Base-by-base conservation (phyloP, 2,329 filamentous ascomycete species). In the Talaromyces sp. region DNA sequence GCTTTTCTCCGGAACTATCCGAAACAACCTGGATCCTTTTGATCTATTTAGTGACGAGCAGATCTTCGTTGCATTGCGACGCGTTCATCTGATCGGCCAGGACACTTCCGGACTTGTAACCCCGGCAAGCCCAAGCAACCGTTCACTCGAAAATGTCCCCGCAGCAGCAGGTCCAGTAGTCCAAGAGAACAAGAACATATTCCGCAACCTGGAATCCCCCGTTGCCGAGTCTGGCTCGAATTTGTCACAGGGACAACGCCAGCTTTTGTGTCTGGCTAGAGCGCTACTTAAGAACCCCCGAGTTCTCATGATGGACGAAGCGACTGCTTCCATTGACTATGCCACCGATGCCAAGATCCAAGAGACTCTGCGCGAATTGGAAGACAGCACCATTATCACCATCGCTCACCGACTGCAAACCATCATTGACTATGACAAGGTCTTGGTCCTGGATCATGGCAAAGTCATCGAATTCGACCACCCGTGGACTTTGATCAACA, bases 261-360 rank as follows among this genome's bases (percentile, higher is more conserved):
- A 99, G 76, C 88, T 99, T 9, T 82, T 99, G 61, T 99, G 95
- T 73, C 86, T 99, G 9, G 95, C 94, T 0, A 89, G 95, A 60
- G 95, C 95, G 0, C 86, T 99, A 67, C 88, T 99, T 65, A 97
- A 96, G 78, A 86, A 87, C 36, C 93, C 95, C 0, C 93, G 90
- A 66, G 92, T 99, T 1, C 82, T 99, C n/a, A 89, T 99, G 72
- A 98, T 99, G 95, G 95, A 99, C 76, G 95, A 99, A 80, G 95
- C 95, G 0, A 99, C 95, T 0, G 95, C 95, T 0, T 96, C 91
- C 0, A 98, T 99, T 71, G 95, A 99, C 78, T 98, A 98, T 76
- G 89, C 88, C 5, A 99, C 95, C 1, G 95, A 99, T 71, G 84
- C 89, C 56, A 97, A 96, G 79, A 98, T 99, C 68, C 95, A 99